phyloP scores from a whole-genome alignment of 805 yeast genomes.

The Saitoella complicata region DNA sequence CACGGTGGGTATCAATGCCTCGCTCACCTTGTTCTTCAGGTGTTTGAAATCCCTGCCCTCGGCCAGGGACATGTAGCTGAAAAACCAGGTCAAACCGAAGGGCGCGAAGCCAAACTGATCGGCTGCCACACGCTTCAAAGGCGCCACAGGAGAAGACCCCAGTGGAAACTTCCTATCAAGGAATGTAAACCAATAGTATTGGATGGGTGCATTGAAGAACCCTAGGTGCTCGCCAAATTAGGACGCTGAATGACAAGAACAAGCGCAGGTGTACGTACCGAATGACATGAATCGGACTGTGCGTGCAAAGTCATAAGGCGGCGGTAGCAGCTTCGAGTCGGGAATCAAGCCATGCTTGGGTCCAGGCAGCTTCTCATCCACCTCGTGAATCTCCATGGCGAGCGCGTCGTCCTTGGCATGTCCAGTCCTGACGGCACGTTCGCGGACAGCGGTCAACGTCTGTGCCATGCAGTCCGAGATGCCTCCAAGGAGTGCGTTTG shows the following conservation, averaged over 20 bases:
- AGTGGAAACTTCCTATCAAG: background rate
- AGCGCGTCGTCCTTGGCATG: too few relatives aligned
- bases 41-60: background rate
- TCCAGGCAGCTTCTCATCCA: too few relatives aligned
- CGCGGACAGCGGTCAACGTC: background rate
- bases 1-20: background rate
- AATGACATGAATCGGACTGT: too few relatives aligned
- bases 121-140: background rate
- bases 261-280: too few relatives aligned
- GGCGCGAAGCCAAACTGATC: constrained; percentile 1
- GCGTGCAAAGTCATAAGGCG: too few relatives aligned
- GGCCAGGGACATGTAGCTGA: background rate
- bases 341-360: too few relatives aligned
- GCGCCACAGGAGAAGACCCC: background rate
- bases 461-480: constrained; percentile 1
- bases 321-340: too few relatives aligned
- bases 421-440: too few relatives aligned
- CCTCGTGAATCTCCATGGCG: too few relatives aligned
- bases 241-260: too few relatives aligned
- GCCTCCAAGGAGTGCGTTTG: background rate
- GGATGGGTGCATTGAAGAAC: background rate
- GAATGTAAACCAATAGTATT: background rate
- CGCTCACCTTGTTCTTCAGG: background rate
- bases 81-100: background rate
- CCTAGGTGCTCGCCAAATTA: too few relatives aligned